phyloP scores from a whole-genome alignment of 2,329 filamentous ascomycete genomes.

The Keithomyces neogunnii region DNA sequence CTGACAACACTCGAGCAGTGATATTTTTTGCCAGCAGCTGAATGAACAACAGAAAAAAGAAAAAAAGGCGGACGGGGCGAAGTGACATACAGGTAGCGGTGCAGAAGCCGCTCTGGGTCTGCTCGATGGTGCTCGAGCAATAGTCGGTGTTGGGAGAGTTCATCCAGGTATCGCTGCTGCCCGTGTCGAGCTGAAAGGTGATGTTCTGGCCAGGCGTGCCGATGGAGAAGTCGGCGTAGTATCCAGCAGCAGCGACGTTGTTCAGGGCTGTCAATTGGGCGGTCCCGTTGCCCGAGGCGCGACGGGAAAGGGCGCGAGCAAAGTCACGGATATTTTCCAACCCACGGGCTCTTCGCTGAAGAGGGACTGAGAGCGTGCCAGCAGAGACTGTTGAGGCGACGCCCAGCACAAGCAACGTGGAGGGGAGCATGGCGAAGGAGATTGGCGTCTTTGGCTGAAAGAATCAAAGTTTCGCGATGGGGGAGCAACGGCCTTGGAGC shows the following conservation, averaged over 20 bases:
- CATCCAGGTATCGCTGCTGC: slow-evolving; percentile 56
- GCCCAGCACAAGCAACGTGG: neutral
- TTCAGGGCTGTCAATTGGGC: slow-evolving; percentile 35
- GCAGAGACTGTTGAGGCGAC: slow-evolving; percentile 10
- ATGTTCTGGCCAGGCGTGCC: slow-evolving; percentile 50
- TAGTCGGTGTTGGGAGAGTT: slow-evolving; percentile 48
- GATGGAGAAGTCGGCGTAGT: slow-evolving; percentile 48
- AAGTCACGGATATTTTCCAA: neutral
- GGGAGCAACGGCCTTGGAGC: too few relatives aligned
- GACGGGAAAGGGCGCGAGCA: slow-evolving; percentile 4
- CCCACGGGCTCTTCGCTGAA: slow-evolving; percentile 5
- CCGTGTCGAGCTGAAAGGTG: slow-evolving; percentile 51
- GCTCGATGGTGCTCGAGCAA: slow-evolving; percentile 38
- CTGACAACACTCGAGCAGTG: neutral
- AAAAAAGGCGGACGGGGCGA: neutral
- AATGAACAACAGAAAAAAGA: too few relatives aligned
- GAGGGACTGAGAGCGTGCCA: slow-evolving; percentile 14
- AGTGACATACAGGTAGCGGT: slow-evolving; percentile 1
- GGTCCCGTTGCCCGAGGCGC: slow-evolving; percentile 17
- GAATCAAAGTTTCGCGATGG: too few relatives aligned
- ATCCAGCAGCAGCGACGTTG: slow-evolving; percentile 45
- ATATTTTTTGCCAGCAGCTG: neutral
- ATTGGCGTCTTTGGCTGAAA: too few relatives aligned
- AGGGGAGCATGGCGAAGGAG: too few relatives aligned
- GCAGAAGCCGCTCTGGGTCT: slow-evolving; percentile 14